Conservation (phyloP, 768 basidiomycete species). For the Roridomyces roridus region DNA sequence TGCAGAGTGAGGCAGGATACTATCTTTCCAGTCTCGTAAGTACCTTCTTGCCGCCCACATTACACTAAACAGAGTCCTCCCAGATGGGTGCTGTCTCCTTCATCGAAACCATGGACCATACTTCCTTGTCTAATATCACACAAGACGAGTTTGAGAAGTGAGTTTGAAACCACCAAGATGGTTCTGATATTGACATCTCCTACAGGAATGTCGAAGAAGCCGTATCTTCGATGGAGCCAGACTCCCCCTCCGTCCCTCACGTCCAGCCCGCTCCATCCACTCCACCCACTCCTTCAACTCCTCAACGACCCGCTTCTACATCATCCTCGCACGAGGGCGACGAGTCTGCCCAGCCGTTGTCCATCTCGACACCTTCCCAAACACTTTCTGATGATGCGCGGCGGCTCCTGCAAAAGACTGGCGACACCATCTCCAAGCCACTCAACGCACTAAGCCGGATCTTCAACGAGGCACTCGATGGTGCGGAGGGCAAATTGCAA, state of each 20-base stretch:
- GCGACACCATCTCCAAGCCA: slow-evolving; percentile 89
- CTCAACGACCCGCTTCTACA: slow-evolving; percentile 36
- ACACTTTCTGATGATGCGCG: slow-evolving; percentile 74
- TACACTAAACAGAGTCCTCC: neutral
- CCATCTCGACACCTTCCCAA: slow-evolving; percentile 63
- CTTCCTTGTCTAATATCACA: slow-evolving; percentile 90
- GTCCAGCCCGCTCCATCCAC: neutral
- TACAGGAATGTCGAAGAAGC: slow-evolving; percentile 59
- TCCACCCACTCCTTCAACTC: slow-evolving; percentile 41
- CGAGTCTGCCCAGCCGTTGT: slow-evolving; percentile 84
- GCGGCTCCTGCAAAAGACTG: slow-evolving; percentile 86
- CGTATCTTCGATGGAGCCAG: slow-evolving; percentile 46
- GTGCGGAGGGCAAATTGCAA: slow-evolving; percentile 66
- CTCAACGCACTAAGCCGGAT: slow-evolving; percentile 89
- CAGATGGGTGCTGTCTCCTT: slow-evolving; percentile 97
- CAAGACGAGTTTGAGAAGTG: slow-evolving; percentile 92
- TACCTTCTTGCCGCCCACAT: neutral
- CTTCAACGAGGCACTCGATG: slow-evolving; percentile 83
- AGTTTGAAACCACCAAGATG: slow-evolving; percentile 16
- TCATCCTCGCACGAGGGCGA: slow-evolving; percentile 74
- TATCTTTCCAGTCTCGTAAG: slow-evolving; percentile 93
- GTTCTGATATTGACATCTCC: neutral
- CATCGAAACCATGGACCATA: slow-evolving; percentile 98
- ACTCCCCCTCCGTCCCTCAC: slow-evolving; percentile 26
- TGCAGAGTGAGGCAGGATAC: slow-evolving; percentile 96